Evolutionary conservation across 495 filamentous ascomycete species (phyloP), one percentile per base, ranked within the genome.

Genomic region (Talaromyces proteolyticus): DNA sequence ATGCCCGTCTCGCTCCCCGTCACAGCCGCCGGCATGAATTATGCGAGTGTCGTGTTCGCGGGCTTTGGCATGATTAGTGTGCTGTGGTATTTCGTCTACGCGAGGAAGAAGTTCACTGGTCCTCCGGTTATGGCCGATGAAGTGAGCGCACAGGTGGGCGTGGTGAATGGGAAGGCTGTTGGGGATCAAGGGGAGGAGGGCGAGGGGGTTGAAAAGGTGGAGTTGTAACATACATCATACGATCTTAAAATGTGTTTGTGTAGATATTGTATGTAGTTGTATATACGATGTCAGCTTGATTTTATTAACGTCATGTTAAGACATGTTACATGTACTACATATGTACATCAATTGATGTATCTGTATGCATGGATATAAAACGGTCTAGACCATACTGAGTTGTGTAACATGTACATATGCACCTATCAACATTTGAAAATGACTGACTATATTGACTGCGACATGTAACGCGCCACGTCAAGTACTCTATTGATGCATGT

Each of bases 81-180:
- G 11, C 55, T 74, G 1, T 89, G 85, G 84, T 89, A 90, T 68
- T 74, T 84, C 45, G 70, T 74, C 1, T 81, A 86, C 72, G 86
- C 86, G 29, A 76, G 81, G 51, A 84, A 83, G 63, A 72, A 84
- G 55, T 89, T 88, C 60, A 75, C 68, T 8, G 87, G 87, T 0
- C 87, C 87, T 0, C 84, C 84, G 0, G 58, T 84, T 16, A 57
- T 61, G 41, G 59, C 63, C 23, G 70, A 76, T 29, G 65, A 70
- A 18, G 62, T 57, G 1, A 44, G 48, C 14, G 12, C 16, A 11
- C 18, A 37, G 18, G 19, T 16, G 26, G 24, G 18, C 10, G 57
- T 44, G 14, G 50, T 57, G 2, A n/a, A n/a, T n/a, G 67, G 58
- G 3, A 58, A 73, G 21, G 66, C 73, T 56, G 60, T 63, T n/a